Evolutionary conservation across 768 basidiomycete species (phyloP), one percentile per base, ranked within the genome.

Genomic region (Phanerodontia chrysosporium): DNA sequence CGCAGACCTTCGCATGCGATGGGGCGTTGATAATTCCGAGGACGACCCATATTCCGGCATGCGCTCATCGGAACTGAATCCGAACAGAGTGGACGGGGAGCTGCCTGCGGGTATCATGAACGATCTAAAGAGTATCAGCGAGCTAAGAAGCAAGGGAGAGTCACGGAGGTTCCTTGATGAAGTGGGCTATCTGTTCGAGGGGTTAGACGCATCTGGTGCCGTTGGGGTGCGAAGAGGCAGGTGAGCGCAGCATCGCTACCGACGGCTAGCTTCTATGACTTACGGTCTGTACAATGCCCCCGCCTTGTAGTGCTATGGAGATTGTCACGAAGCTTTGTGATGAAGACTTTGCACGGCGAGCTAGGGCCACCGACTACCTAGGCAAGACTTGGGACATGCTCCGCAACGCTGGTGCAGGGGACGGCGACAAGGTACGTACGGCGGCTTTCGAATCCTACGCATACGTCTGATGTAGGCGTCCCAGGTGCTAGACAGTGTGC

Each of bases 181-280:
- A 65, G 81, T 92, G 2, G 92, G 92, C 0, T 94, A 92, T 72
- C 72, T 93, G 4, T 88, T 92, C 61, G 92, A 94, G 70, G 90
- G 92, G 0, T 79, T 93, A 72, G 82, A 84, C 27, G 64, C 70
- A 10, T 75, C 75, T 16, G 80, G 78, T 18, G 76, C 79, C 10
- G 65, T 84, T 48, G 78, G 80, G 1, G 76, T 92, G 25, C 78
- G 85, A 51, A 79, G 89, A 62, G 82, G 86, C 12, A 92, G 89
- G 90, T 89, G 58, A 28, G 73, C 54, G 24, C 44, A n/a, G n/a
- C n/a, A n/a, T 25, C 42, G n/a, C n/a, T 57, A 10, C n/a, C n/a
- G n/a, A n/a, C n/a, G n/a, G n/a, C 57, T 28, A 32, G 24, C 8
- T 24, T 55, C 45, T 44, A n/a, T 12, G n/a, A n/a, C n/a, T 78